Evolutionary conservation across 2,329 filamentous ascomycete species (phyloP).

Genomic region (Penicillium paneum): DNA sequence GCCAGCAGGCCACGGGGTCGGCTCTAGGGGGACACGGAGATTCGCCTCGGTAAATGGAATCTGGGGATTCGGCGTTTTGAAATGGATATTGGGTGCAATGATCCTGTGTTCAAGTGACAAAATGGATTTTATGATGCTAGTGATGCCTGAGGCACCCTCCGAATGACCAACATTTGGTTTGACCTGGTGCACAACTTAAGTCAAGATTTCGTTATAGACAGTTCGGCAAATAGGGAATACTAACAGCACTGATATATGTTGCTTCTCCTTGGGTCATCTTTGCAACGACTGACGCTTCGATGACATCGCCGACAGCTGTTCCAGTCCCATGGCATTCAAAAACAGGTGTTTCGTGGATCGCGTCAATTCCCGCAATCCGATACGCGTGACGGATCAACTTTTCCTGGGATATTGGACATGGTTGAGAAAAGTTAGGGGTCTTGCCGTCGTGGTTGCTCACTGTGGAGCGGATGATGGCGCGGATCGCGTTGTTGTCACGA

Average conservation of each 20-base stretch:
- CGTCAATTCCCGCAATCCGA: background rate
- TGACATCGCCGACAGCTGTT: conserved; percentile 17
- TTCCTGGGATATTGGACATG: conserved; percentile 13
- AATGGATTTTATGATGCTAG: conserved; percentile 26
- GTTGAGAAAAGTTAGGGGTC: conserved; percentile 19
- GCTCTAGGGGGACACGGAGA: conserved; percentile 16
- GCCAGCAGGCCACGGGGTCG: conserved; percentile 25
- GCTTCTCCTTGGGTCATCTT: conserved; percentile 8
- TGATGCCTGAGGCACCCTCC: conserved; percentile 27
- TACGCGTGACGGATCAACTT: conserved; percentile 1
- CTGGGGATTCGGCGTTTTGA: conserved; percentile 28
- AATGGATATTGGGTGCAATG: conserved; percentile 30
- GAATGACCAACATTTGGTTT: conserved; percentile 31
- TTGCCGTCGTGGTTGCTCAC: conserved; percentile 30
- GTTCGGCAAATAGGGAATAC: background rate
- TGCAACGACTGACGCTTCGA: conserved; percentile 15
- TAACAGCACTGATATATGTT: conserved; percentile 20
- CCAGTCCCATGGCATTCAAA: conserved; percentile 25
- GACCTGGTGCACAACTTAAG: conserved; percentile 12
- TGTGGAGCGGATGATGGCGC: conserved; percentile 35
- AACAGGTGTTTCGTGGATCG: conserved; percentile 10
- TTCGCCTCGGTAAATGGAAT: conserved; percentile 18
- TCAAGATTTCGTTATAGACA: background rate
- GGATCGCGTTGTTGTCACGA: conserved; percentile 39
- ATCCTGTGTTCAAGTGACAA: conserved; percentile 22